Evolutionary conservation across 345 rosid genomes (phyloP).

Genomic region (Melaleuca quinquenervia): DNA sequence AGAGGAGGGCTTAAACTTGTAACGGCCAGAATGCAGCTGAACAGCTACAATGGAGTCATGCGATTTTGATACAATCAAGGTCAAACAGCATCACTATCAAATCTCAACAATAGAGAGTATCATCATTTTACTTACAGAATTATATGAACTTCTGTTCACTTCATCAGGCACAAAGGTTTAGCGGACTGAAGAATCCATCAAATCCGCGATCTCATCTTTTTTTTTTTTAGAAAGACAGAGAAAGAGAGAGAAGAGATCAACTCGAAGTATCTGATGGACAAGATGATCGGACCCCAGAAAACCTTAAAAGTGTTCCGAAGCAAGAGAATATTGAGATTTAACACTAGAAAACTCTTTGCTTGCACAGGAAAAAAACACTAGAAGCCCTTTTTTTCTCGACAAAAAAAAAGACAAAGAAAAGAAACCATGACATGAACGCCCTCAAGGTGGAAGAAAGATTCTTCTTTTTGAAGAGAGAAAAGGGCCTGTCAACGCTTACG

Average conservation of each 20-base stretch:
- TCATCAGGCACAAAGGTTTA: not conserved
- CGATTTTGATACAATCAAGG: not conserved
- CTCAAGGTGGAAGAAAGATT: not conserved
- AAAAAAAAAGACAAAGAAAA: not conserved
- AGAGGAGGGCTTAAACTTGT: not conserved
- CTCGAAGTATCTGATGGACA: not conserved
- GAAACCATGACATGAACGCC: not conserved
- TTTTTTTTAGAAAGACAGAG: not conserved
- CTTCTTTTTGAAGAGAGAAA: not conserved
- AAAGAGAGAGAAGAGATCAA: not conserved
- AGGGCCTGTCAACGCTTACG: not conserved
- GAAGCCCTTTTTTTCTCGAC: not conserved
- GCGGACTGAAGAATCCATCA: not conserved
- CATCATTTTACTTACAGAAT: not conserved
- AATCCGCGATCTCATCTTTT: not conserved
- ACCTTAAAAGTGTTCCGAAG: not conserved
- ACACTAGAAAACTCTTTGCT: not conserved
- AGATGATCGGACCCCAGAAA: not conserved
- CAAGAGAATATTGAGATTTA: not conserved
- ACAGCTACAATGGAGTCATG: not conserved
- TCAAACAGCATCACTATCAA: not conserved
- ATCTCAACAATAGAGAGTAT: not conserved
- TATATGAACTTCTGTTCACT: not conserved
- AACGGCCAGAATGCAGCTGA: not conserved
- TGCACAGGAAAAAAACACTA: not conserved